Base-by-base conservation (phyloP, 495 filamentous ascomycete species). In the Podospora conica region DNA sequence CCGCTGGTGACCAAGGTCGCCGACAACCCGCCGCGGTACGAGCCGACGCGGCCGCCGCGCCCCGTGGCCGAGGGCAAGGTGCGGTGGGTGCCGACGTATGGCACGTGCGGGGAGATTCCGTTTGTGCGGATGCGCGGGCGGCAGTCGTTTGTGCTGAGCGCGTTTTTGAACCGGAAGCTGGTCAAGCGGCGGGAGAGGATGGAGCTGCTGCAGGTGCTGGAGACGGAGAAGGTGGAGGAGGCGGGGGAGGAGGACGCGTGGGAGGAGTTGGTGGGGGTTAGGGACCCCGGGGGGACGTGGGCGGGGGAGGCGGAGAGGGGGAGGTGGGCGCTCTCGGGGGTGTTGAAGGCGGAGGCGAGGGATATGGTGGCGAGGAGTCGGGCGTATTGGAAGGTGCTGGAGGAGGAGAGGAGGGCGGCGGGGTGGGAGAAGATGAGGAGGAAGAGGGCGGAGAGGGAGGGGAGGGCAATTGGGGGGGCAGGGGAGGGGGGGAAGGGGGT, bases 61-160 rank as follows among this genome's bases (percentile, higher is more conserved):
- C 78, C 81, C 9, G 68, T 80, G 2, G 71, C 79, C 4, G 59
- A 72, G 22, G 73, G 84, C 3, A 72, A 64, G 55, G 83, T 80
- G 54, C 84, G 89, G 18, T 80, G 79, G 58, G 72, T 92, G 3
- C 91, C 91, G 0, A 75, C 75, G 0, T 73, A 92, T 2, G 84
- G 85, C 65, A 67, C 63, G 1, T 84, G 86, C 3, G 77, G 78
- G 48, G 84, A 82, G 27, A 67, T 90, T n/a, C 89, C 91, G 0
- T 88, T 93, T 65, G 75, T 95, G 55, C 86, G 90, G 24, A 73
- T 90, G 60, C 83, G 80, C 66, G 92, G 92, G 72, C 89, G 90
- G 9, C 88, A 91, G 69, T 81, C 89, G 6, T 68, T 71, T 29
- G 76, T 75, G 40, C 76, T 93, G 4, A 84, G 82, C 66, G 75